A percentile compares a stretch with the other conserved stretches of the same genome.
Evolutionary conservation across 441 rosid species (phyloP).

Genomic region (Pelargonium myrrhifolium): DNA sequence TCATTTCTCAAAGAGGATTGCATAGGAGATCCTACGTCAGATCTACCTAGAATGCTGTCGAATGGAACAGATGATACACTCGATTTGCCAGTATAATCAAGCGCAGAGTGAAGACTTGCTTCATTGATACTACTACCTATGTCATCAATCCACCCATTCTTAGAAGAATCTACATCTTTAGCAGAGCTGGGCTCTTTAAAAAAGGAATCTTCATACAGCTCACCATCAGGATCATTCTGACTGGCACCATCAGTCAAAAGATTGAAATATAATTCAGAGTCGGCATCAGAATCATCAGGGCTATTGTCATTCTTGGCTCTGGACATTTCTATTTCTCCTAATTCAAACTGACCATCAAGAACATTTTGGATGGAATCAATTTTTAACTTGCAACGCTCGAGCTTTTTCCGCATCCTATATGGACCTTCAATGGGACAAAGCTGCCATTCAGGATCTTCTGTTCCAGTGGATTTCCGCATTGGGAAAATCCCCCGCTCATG

Average conservation of each 20-base stretch:
- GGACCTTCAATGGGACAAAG: conserved; percentile 99
- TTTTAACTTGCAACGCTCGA: conserved; percentile 78
- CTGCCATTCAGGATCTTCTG: conserved; percentile 93
- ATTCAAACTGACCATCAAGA: conserved; percentile 68
- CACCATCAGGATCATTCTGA: conserved; percentile 35
- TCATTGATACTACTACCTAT: conserved; percentile 77
- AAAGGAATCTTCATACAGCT: conserved; percentile 52
- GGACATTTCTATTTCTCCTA: conserved; percentile 56
- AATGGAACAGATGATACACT: conserved; percentile 72
- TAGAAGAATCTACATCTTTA: conserved; percentile 44
- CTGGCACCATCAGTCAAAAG: conserved; percentile 40
- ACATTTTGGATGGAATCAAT: conserved; percentile 86
- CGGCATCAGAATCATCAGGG: conserved; percentile 54
- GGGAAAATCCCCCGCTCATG: conserved; percentile 99
- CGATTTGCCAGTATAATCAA: conserved; percentile 83
- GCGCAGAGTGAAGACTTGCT: conserved; percentile 94
- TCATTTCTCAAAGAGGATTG: conserved; percentile 65
- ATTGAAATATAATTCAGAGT: conserved; percentile 52
- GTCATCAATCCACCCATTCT: conserved; percentile 85
- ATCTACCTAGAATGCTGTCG: conserved; percentile 65
- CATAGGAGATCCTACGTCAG: conserved; percentile 81
- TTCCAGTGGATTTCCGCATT: conserved; percentile 45
- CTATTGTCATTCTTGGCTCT: conserved; percentile 51
- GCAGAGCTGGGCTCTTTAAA: conserved; percentile 42
- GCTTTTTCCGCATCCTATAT: conserved; percentile 99